Conservation (phyloP, 176 grass and related monocot species). For the Poa annua region DNA sequence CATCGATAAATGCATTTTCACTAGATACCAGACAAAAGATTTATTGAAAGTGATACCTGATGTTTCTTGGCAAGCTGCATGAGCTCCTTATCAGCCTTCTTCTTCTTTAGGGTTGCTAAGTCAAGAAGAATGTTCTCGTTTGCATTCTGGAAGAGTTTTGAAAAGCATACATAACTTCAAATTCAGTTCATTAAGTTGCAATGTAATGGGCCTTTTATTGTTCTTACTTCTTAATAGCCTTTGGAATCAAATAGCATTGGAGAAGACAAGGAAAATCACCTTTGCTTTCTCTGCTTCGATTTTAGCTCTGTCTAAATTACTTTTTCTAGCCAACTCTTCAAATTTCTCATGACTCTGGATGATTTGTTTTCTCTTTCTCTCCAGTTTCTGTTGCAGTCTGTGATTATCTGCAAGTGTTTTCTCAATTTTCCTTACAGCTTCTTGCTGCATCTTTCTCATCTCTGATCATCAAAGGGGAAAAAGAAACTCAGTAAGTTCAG, state of each 20-base stretch:
- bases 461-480: slow-evolving; percentile 39
- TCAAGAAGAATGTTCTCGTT: slow-evolving; percentile 52
- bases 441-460: slow-evolving; percentile 45
- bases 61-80: slow-evolving; percentile 54
- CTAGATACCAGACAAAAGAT: not conserved
- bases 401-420: slow-evolving; percentile 39
- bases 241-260: slow-evolving; percentile 14
- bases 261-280: slow-evolving; percentile 23
- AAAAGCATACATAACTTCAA: slow-evolving; percentile 11
- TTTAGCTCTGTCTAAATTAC: slow-evolving; percentile 30
- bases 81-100: slow-evolving; percentile 54
- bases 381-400: slow-evolving; percentile 30
- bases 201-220: not conserved
- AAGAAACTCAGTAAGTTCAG: slow-evolving; percentile 20
- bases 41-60: slow-evolving; percentile 43
- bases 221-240: slow-evolving; percentile 10
- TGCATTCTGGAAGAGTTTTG: slow-evolving; percentile 52
- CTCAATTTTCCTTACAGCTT: slow-evolving; percentile 6
- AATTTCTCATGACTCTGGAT: slow-evolving; percentile 32
- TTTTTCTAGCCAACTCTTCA: slow-evolving; percentile 33
- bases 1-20: slow-evolving; percentile 35
- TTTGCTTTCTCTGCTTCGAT: slow-evolving; percentile 41
- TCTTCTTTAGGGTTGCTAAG: slow-evolving; percentile 53
- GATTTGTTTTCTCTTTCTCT: slow-evolving; percentile 30
- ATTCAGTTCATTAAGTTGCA: slow-evolving; percentile 27